Conservation (phyloP, 169 alveolate species). For the Cryptosporidium parvum region DNA sequence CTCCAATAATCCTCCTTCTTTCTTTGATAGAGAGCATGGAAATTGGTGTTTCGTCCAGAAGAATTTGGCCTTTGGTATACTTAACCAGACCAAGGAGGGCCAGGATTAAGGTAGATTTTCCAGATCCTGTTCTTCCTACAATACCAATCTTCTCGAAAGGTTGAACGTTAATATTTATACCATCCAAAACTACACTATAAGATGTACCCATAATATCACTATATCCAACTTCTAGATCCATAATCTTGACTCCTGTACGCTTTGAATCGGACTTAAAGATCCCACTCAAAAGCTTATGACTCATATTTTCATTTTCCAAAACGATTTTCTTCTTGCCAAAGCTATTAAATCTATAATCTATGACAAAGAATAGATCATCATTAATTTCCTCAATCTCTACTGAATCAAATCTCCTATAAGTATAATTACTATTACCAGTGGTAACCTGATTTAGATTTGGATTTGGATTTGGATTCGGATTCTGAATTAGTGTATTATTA, state of each 20-base stretch:
- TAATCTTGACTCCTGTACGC: constrained; percentile 51
- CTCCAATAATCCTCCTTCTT: constrained; percentile 76
- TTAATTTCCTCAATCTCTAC: constrained; percentile 4
- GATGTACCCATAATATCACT: constrained; percentile 20
- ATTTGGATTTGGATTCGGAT: too few relatives aligned
- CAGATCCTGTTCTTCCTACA: constrained; percentile 82
- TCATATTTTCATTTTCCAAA: not conserved
- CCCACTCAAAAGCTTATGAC: not conserved
- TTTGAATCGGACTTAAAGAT: not conserved
- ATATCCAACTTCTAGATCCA: constrained; percentile 60
- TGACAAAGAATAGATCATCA: constrained; percentile 1
- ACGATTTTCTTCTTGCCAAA: not conserved
- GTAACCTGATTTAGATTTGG: not conserved
- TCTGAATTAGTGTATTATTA: not conserved
- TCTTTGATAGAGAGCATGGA: constrained; percentile 65
- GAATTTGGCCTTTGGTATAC: constrained; percentile 77
- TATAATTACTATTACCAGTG: not conserved
- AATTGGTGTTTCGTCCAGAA: constrained; percentile 77
- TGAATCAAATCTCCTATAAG: not conserved
- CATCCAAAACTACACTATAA: constrained; percentile 15
- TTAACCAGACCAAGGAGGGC: constrained; percentile 79
- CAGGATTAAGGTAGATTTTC: constrained; percentile 79
- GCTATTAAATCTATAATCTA: constrained; percentile 8
- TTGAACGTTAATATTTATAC: constrained; percentile 76
- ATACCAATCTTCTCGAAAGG: constrained; percentile 79